A percentile compares a stretch with the other conserved stretches of the same genome.
phyloP scores from a whole-genome alignment of 257 asterid genomes.

The Echium plantagineum region DNA sequence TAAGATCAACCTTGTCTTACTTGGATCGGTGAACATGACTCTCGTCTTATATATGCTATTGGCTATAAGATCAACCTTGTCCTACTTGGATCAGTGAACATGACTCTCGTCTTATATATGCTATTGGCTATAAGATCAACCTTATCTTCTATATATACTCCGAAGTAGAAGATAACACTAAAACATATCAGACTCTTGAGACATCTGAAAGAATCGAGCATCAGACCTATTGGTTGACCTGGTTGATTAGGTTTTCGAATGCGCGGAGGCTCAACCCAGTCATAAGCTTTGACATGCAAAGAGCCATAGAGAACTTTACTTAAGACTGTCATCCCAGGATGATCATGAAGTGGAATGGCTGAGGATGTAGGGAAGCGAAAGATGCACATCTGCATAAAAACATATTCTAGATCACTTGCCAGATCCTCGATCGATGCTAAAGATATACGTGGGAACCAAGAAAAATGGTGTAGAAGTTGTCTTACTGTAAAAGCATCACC shows the following conservation, averaged over 20 bases:
- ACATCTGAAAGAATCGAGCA: conserved; percentile 10
- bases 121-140: no score
- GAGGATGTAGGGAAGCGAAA: conserved; percentile 92
- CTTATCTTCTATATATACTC: no score
- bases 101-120: no score
- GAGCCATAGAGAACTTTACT: conserved; percentile 96
- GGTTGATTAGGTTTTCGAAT: conserved; percentile 35
- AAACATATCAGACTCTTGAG: neutral
- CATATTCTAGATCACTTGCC: conserved; percentile 17
- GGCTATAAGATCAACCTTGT: no score
- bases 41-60: no score
- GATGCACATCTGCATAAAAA: conserved; percentile 79
- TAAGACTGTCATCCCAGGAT: conserved; percentile 91
- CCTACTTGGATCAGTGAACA: no score
- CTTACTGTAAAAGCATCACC: conserved; percentile 63
- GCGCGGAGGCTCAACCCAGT: conserved; percentile 88
- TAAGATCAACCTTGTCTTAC: no score
- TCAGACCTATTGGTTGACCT: conserved; percentile 54
- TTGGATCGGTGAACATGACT: no score
- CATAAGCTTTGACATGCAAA: conserved; percentile 84
- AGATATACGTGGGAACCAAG: neutral
- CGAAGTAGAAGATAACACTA: neutral
- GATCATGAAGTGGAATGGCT: conserved; percentile 92
- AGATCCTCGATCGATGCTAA: neutral
- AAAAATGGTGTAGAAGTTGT: conserved; percentile 1